Evolutionary conservation across 257 asterid genomes (phyloP), one percentile per base, ranked within the genome.

Genomic region (Ilex aquifolium): DNA sequence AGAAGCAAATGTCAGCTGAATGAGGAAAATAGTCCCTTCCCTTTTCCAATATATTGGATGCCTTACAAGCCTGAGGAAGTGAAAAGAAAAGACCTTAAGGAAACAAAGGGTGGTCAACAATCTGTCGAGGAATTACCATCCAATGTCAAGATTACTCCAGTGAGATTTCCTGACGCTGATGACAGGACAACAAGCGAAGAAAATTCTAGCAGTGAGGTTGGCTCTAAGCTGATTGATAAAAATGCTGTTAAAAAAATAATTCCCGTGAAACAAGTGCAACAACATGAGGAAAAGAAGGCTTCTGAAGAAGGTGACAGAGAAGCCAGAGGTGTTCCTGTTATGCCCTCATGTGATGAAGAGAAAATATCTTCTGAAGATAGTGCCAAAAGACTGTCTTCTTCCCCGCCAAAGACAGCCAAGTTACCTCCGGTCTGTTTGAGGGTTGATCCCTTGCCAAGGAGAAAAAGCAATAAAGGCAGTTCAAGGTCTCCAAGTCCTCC

Each of bases 351-450:
- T 54, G 64, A 27, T 52, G 27, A 13, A 13, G 76, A 69, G 29
- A 70, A 65, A 60, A 68, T 52, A 52, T 14, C 59, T 3, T 0
- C 71, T 10, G 67, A 63, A 62, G 69, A 71, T n/a, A 66, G 67
- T 60, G 54, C 72, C 0, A 76, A 61, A 49, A 71, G 54, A 12
- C 65, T 69, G 69, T 44, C 79, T 2, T 31, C 76, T 44, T 73
- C 96, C 63, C 60, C 86, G 0, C 57, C 69, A 3, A 84, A 80
- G 69, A 59, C 92, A 39, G 61, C 88, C 31, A 84, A 85, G 74
- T 69, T 89, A 29, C 94, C 91, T 59, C 91, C 90, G 58, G 82
- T 89, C 40, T 89, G 97, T 74, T 75, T 89, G 40, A 79, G 95
- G 72, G 90, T 89, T 67, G 97, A 85, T 71, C 90, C 95, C 2